phyloP scores from a whole-genome alignment of 352 stramenopile genomes.

The Phytopythium chamaehyphon region DNA sequence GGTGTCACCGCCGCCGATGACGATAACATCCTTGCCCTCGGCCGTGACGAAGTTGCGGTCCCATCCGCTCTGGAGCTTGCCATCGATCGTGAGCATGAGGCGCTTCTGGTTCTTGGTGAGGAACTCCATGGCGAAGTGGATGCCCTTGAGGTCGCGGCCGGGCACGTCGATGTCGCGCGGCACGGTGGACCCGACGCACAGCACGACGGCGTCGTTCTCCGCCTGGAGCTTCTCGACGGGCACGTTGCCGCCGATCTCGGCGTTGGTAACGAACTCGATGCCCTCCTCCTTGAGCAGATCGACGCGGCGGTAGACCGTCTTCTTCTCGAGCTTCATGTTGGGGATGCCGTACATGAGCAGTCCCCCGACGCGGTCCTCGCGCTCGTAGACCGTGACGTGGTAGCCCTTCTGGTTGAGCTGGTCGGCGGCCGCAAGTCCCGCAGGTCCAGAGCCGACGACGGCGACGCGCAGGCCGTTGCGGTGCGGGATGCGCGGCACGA shows the following conservation, averaged over 20 bases:
- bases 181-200: slow-evolving; percentile 94
- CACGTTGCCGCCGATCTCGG: slow-evolving; percentile 89
- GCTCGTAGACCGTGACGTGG: slow-evolving; percentile 96
- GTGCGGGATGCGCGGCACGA: slow-evolving; percentile 90
- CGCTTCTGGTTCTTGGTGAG: slow-evolving; percentile 98
- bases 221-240: slow-evolving; percentile 66
- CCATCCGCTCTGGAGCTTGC: slow-evolving; percentile 95
- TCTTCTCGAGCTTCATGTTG: slow-evolving; percentile 99
- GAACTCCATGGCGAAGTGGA: slow-evolving; percentile 98
- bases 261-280: slow-evolving; percentile 97
- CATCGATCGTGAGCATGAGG: slow-evolving; percentile 93
- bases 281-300: slow-evolving; percentile 94
- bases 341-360: slow-evolving; percentile 98
- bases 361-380: slow-evolving; percentile 94
- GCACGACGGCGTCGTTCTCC: slow-evolving; percentile 91
- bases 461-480: slow-evolving; percentile 95
- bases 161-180: slow-evolving; percentile 91
- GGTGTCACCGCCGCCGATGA: slow-evolving; percentile 97
- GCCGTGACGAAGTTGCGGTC: slow-evolving; percentile 94
- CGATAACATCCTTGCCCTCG: slow-evolving; percentile 97
- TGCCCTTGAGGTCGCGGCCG: slow-evolving; percentile 89
- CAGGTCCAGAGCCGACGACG: slow-evolving; percentile 93
- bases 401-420: slow-evolving; percentile 98
- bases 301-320: slow-evolving; percentile 93
- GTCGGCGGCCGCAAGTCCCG: slow-evolving; percentile 92